These are phyloP conservation scores for Carex kokanica DNA, from an alignment of 176 grass and related monocot genomes.

Conservation along the genomic window DNA sequence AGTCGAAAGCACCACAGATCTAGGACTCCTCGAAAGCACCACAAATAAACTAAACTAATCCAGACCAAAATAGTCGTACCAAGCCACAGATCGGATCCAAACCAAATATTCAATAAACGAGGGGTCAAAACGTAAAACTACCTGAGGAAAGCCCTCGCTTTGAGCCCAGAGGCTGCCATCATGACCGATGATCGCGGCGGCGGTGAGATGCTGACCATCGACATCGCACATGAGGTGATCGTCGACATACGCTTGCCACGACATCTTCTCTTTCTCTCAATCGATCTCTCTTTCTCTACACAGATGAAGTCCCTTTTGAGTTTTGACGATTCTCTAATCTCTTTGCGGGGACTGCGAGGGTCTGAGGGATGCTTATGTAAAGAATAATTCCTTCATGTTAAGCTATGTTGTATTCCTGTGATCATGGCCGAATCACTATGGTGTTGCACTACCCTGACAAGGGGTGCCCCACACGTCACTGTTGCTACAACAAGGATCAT, in stretches of 20 bases:
- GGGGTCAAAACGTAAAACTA: not conserved
- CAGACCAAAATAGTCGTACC: not conserved
- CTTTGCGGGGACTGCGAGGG: not conserved
- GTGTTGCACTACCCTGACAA: not conserved
- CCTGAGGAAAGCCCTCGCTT: slow-evolving; percentile 54
- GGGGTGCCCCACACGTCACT: not conserved
- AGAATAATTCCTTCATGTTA: not conserved
- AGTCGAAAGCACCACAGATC: not conserved
- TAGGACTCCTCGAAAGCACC: not conserved
- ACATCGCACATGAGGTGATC: slow-evolving; percentile 72
- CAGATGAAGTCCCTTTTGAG: not conserved
- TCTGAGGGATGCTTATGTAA: not conserved
- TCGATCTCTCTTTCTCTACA: not conserved
- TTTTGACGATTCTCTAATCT: too few relatives aligned
- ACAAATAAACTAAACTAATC: not conserved
- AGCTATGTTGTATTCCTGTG: not conserved
- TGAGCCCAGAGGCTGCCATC: slow-evolving; percentile 52
- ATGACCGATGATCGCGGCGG: slow-evolving; percentile 59
- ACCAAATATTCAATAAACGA: not conserved
- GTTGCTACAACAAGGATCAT: not conserved
- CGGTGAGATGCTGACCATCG: slow-evolving; percentile 54
- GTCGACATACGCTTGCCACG: slow-evolving; percentile 73
- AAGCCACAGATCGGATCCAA: slow-evolving; percentile 6
- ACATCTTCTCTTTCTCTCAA: slow-evolving; percentile 38
- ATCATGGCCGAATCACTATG: not conserved